Percentiles rank a stretch among this genome's conserved stretches.
phyloP scores from a whole-genome alignment of 1,139 yeast species.

The Yamadazyma epiphylla region DNA sequence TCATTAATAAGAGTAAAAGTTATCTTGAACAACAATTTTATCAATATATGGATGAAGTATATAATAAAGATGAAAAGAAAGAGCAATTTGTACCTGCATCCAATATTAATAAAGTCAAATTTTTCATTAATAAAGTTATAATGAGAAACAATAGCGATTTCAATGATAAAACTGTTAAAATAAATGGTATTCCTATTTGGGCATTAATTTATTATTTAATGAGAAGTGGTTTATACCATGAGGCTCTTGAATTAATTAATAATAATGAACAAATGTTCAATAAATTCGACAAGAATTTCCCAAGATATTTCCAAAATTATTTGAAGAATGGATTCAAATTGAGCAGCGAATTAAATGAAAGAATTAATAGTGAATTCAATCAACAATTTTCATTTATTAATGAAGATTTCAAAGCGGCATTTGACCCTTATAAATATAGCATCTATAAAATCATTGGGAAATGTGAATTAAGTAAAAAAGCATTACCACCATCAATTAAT shows the following conservation, averaged over 20 bases:
- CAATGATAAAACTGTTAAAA: constrained; percentile 34
- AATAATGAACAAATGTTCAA: constrained; percentile 53
- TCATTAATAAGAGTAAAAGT: constrained; percentile 53
- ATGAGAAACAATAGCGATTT: constrained; percentile 31
- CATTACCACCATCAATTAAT: constrained; percentile 68
- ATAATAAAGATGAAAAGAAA: constrained; percentile 55
- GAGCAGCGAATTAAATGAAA: constrained; percentile 64
- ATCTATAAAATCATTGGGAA: constrained; percentile 89
- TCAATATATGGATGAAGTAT: constrained; percentile 68
- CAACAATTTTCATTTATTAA: constrained; percentile 72
- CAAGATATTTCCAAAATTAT: constrained; percentile 71
- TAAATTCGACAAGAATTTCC: constrained; percentile 82
- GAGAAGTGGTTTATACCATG: constrained; percentile 77
- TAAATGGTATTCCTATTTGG: constrained; percentile 90
- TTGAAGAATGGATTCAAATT: constrained; percentile 52
- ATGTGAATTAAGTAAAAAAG: constrained; percentile 75
- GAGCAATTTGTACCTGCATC: constrained; percentile 55
- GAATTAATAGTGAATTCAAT: constrained; percentile 76
- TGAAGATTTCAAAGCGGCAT: constrained; percentile 45
- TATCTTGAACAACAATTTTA: constrained; percentile 76
- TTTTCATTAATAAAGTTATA: constrained; percentile 56
- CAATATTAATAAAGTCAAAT: constrained; percentile 64
- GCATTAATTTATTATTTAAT: constrained; percentile 79
- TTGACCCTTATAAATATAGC: constrained; percentile 89
- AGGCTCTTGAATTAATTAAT: constrained; percentile 53